Base-by-base conservation (phyloP, 1,139 yeast genomes). In the Taphrina pruni region DNA sequence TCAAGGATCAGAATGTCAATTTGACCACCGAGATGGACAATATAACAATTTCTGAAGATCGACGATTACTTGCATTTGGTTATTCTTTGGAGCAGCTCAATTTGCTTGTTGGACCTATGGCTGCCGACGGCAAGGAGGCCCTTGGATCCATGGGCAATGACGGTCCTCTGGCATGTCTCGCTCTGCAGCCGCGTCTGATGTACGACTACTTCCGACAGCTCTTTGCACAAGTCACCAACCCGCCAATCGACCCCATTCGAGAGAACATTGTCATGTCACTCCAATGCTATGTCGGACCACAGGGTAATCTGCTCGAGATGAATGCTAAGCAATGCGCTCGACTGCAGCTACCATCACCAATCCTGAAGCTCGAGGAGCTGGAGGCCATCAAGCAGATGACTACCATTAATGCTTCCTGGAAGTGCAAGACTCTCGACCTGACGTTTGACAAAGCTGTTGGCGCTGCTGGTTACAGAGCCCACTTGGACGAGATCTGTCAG, bases 61-160 rank as follows among this genome's bases (percentile, higher is more conserved):
- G 96, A 60, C 85, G 96, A 74, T 83, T 94, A 72, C 82, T 87
- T 71, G 95, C 97, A 1, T 89, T 90, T 77, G 97, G 97, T 67
- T 94, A 91, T 83, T 89, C 97, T 21, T 88, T 88, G 76, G 99
- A 94, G 81, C 98, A 94, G 80, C 84, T 93, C 72, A 85, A 91
- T 56, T 79, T 90, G 72, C 82, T 94, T 57, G 83, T 94, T 75
- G 96, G 90, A 7, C 98, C 98, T 73, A 94, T 94, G 99, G 98
- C 96, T 56, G 77, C 84, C 58, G 89, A 87, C 75, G 97, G 94
- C 72, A 92, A 92, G 77, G 99, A 94, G 81, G 93, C 97, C 6
- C 84, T 94, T 71, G 98, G 99, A 39, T 92, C 97, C 14, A 94
- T 94, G 99, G 99, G 99, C 84, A 93, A 93, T 78, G 99, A 94